These are phyloP conservation scores for Ganoderma multipileum DNA, from an alignment of 1,284 basidiomycete genomes.

Conservation along the genomic window DNA sequence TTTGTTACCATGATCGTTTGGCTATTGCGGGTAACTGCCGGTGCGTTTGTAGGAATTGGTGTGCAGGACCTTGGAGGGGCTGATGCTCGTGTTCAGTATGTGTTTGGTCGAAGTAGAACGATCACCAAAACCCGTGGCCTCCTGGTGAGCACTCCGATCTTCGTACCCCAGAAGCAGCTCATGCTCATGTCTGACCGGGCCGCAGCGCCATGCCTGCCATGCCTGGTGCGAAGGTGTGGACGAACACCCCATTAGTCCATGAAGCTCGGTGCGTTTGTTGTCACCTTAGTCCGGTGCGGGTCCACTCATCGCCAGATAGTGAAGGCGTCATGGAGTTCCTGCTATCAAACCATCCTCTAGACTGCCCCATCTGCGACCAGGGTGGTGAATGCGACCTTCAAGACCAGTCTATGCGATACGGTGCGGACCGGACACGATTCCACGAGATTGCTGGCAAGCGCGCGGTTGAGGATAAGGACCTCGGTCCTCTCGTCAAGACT, in stretches of 20 bases:
- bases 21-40: conserved; percentile 97
- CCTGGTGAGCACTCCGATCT: conserved; percentile 59
- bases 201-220: conserved; percentile 95
- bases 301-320: conserved; percentile 47
- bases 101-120: conserved; percentile 97
- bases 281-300: background rate
- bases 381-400: conserved; percentile 99
- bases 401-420: conserved; percentile 99
- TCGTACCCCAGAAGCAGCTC: background rate
- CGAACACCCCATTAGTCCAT: conserved; percentile 94
- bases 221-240: conserved; percentile 96
- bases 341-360: conserved; percentile 95
- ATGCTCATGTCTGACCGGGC: background rate
- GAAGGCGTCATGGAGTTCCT: conserved; percentile 99
- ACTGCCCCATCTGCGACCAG: conserved; percentile 99
- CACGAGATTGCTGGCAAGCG: conserved; percentile 99
- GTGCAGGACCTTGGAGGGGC: background rate
- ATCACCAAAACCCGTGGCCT: conserved; percentile 93
- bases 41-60: conserved; percentile 50
- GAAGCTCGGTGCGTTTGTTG: conserved; percentile 77
- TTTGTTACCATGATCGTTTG: conserved; percentile 94
- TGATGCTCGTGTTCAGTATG: conserved; percentile 63
- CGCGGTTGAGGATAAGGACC: conserved; percentile 98
- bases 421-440: conserved; percentile 96
- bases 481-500: conserved; percentile 98